phyloP scores from a whole-genome alignment of 148 eudicot species.

The Rhododendron ferrugineum region DNA sequence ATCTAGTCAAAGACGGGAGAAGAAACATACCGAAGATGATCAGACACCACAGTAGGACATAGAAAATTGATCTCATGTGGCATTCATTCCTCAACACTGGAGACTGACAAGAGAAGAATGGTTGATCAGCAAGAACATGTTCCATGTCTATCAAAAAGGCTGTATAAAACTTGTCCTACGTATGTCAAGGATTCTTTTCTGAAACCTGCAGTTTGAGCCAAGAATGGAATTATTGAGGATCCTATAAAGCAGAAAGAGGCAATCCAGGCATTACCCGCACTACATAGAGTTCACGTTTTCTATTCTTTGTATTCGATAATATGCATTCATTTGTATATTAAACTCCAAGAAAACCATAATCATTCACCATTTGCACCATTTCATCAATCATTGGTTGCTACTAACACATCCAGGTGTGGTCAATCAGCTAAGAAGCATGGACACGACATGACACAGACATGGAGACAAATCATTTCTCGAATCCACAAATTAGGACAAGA shows the following conservation, averaged over 20 bases:
- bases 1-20: conserved; percentile 67
- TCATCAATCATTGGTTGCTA: not conserved
- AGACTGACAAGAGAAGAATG: conserved; percentile 44
- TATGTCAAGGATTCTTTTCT: conserved; percentile 55
- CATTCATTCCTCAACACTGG: conserved; percentile 74
- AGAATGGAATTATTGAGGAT: conserved; percentile 64
- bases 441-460: not conserved
- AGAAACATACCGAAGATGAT: conserved; percentile 64
- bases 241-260: conserved; percentile 65
- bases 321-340: not conserved
- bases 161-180: conserved; percentile 69
- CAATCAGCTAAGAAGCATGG: not conserved
- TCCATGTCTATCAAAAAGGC: conserved; percentile 55
- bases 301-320: not conserved
- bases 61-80: conserved; percentile 59
- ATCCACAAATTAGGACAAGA: not conserved
- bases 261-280: conserved; percentile 61
- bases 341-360: not conserved
- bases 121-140: conserved; percentile 56
- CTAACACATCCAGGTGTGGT: not conserved
- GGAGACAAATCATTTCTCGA: not conserved
- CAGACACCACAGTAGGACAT: conserved; percentile 53
- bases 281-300: not conserved
- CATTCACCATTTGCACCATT: not conserved
- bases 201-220: conserved; percentile 61